Conservation (phyloP, 768 basidiomycete species). For the Leccinum variicolor region DNA sequence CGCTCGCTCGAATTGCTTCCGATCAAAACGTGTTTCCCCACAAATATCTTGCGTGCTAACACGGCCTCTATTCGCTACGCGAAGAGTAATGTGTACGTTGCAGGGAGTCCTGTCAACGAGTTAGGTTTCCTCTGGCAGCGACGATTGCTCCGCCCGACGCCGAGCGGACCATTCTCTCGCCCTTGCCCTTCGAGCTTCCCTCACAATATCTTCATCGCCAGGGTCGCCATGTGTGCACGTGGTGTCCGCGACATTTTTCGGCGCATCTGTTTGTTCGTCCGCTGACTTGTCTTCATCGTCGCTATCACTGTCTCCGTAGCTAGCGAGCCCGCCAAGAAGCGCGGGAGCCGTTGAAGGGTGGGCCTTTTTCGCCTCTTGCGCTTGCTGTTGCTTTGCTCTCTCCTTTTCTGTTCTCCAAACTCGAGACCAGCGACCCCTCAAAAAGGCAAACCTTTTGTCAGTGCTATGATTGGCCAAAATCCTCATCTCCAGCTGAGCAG, state of each 20-base stretch:
- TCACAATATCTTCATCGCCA: constrained; percentile 20
- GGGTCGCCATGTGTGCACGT: not conserved
- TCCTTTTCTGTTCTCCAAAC: constrained; percentile 60
- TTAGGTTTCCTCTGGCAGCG: constrained; percentile 6
- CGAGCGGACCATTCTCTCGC: constrained; percentile 59
- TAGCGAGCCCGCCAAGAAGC: constrained; percentile 51
- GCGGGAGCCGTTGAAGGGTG: not conserved
- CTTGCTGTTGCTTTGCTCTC: constrained; percentile 33
- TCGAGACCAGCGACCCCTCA: constrained; percentile 70
- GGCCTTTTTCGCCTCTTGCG: constrained; percentile 24
- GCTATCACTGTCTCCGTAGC: constrained; percentile 58
- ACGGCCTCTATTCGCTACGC: not conserved
- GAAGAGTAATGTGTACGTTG: not conserved
- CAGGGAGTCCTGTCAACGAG: not conserved
- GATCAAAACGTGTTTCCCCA: not conserved
- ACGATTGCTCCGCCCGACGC: constrained; percentile 34
- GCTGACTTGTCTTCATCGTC: constrained; percentile 31
- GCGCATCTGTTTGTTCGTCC: constrained; percentile 16
- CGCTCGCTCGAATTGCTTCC: not conserved
- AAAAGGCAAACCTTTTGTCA: constrained; percentile 77
- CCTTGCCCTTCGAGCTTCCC: constrained; percentile 49
- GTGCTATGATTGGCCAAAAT: constrained; percentile 83
- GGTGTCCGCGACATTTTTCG: not conserved
- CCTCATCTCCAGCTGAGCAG: constrained; percentile 80
- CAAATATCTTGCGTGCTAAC: not conserved